Conservation (phyloP, 2,329 filamentous ascomycete genomes). For the Sclerotinia sclerotiorum region DNA sequence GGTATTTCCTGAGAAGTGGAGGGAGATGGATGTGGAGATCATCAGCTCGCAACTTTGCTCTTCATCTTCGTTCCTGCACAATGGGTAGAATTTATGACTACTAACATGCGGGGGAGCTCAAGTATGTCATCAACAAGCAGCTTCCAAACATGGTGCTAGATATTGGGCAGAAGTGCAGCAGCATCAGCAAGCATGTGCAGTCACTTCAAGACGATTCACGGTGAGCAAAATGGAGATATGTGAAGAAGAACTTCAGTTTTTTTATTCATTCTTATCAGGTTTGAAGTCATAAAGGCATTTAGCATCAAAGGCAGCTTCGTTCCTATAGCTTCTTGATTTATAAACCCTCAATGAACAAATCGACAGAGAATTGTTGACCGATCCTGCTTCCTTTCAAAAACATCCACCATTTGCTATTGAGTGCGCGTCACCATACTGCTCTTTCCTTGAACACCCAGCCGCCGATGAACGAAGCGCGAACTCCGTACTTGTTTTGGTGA, state of each 20-base stretch:
- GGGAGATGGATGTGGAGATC: not conserved
- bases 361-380: slow-evolving; percentile 39
- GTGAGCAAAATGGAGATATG: not conserved
- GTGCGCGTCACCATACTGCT: slow-evolving; percentile 41
- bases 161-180: too few relatives aligned
- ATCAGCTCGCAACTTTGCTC: not conserved
- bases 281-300: slow-evolving; percentile 37
- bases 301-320: slow-evolving; percentile 41
- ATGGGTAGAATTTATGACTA: not conserved
- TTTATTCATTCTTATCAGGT: slow-evolving; percentile 29
- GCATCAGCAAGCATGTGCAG: too few relatives aligned
- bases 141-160: not conserved
- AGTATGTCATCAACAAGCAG: not conserved
- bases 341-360: slow-evolving; percentile 41
- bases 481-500: slow-evolving; percentile 35
- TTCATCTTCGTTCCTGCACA: not conserved
- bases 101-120: not conserved
- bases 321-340: slow-evolving; percentile 36
- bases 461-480: slow-evolving; percentile 38
- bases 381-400: slow-evolving; percentile 38
- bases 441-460: slow-evolving; percentile 41
- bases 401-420: slow-evolving; percentile 41
- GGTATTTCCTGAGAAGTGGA: not conserved
- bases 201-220: not conserved
- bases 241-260: slow-evolving; percentile 39